phyloP scores from a whole-genome alignment of 2,329 filamentous ascomycete genomes.

The Fusarium nanum region DNA sequence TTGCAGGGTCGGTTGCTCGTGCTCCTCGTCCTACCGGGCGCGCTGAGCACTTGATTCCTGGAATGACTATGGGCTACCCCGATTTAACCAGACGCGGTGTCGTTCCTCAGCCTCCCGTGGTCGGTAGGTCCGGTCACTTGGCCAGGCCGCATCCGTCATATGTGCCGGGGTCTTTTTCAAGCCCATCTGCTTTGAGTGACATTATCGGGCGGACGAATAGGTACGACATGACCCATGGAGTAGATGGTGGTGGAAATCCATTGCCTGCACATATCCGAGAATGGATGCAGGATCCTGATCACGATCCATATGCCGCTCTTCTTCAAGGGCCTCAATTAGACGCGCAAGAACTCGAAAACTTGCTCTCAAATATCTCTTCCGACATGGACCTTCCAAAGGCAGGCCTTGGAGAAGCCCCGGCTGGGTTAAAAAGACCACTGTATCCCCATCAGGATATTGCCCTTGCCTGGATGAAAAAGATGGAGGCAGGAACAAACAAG shows the following conservation, averaged over 20 bases:
- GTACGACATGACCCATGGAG: slow-evolving; percentile 52
- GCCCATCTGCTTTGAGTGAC: slow-evolving; percentile 43
- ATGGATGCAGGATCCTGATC: slow-evolving; percentile 48
- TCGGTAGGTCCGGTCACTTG: background rate
- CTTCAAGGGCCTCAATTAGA: slow-evolving; percentile 55
- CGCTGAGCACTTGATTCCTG: slow-evolving; percentile 2
- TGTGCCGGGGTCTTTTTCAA: slow-evolving; percentile 8
- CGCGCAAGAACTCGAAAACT: slow-evolving; percentile 74
- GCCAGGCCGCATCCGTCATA: background rate
- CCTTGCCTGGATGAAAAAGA: slow-evolving; percentile 84
- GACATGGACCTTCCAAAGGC: slow-evolving; percentile 73
- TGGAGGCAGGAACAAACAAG: slow-evolving; percentile 80
- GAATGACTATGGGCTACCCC: slow-evolving; percentile 17
- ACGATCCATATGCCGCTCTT: slow-evolving; percentile 32
- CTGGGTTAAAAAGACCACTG: slow-evolving; percentile 73
- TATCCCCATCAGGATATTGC: slow-evolving; percentile 88
- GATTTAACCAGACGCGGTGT: slow-evolving; percentile 11
- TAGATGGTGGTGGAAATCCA: slow-evolving; percentile 53
- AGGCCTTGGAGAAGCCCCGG: slow-evolving; percentile 75
- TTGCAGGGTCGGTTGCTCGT: slow-evolving; percentile 9
- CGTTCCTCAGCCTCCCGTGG: background rate
- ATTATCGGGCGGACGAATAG: slow-evolving; percentile 54
- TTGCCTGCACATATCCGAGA: slow-evolving; percentile 50
- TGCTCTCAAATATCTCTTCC: slow-evolving; percentile 78
- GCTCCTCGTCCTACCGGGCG: slow-evolving; percentile 4